A percentile compares a stretch with the other conserved stretches of the same genome.
Evolutionary conservation across 768 basidiomycete species (phyloP).

Genomic region (Mycena maculata): DNA sequence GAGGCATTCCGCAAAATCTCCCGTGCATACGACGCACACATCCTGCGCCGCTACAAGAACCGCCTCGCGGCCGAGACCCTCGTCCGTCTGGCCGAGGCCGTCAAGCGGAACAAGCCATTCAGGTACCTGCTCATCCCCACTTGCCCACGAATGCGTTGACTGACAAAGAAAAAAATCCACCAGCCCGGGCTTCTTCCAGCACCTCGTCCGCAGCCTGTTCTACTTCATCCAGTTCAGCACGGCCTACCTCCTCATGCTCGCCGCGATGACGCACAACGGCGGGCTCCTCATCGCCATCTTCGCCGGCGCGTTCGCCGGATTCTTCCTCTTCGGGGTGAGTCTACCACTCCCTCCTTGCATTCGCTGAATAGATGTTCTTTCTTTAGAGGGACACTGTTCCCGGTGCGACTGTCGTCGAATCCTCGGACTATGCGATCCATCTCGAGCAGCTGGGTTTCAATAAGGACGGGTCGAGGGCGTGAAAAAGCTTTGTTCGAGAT

Average conservation of each 20-base stretch:
- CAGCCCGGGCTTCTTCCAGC: slow-evolving; percentile 25
- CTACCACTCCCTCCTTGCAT: not conserved
- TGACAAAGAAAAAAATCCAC: not conserved
- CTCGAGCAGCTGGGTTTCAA: slow-evolving; percentile 26
- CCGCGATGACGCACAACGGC: slow-evolving; percentile 32
- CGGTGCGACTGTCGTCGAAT: slow-evolving; percentile 15
- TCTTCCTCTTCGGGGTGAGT: slow-evolving; percentile 24
- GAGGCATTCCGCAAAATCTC: slow-evolving; percentile 20
- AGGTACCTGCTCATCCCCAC: not conserved
- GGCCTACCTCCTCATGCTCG: slow-evolving; percentile 30
- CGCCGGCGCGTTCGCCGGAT: slow-evolving; percentile 28
- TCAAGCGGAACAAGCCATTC: slow-evolving; percentile 6
- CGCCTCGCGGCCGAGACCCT: not conserved
- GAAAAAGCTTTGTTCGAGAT: too few species aligned
- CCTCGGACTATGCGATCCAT: slow-evolving; percentile 15
- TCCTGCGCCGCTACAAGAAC: slow-evolving; percentile 22
- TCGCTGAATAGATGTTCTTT: not conserved
- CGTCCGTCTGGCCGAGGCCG: not conserved
- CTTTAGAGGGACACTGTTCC: slow-evolving; percentile 21
- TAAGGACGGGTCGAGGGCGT: too few species aligned
- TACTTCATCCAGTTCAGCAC: slow-evolving; percentile 25
- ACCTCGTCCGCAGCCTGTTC: slow-evolving; percentile 29
- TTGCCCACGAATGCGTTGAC: too few species aligned
- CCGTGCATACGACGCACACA: slow-evolving; percentile 26
- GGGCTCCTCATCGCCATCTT: slow-evolving; percentile 26